These are phyloP conservation scores for Aureobasidium sp. DNA, from an alignment of 2,329 filamentous ascomycete species.

Conservation along the genomic window DNA sequence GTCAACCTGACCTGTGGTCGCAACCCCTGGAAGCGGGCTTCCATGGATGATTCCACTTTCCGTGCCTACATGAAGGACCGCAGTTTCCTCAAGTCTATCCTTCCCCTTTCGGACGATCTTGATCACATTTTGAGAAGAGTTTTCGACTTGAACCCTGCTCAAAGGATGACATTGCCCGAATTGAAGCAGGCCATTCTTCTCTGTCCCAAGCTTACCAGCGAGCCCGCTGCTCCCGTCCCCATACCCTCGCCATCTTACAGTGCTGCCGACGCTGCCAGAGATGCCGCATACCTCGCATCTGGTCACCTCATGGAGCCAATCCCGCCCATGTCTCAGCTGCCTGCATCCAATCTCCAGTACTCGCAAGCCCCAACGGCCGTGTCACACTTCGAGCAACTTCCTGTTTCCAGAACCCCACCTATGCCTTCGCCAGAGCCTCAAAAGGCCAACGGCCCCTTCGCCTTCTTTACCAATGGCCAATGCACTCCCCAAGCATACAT, in stretches of 20 bases:
- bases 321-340: conserved; percentile 17
- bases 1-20: conserved; percentile 96
- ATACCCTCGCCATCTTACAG: conserved; percentile 18
- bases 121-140: conserved; percentile 81
- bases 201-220: conserved; percentile 65
- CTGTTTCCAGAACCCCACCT: conserved; percentile 7
- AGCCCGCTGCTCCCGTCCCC: conserved; percentile 32
- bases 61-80: conserved; percentile 78
- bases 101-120: conserved; percentile 83
- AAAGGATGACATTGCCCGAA: conserved; percentile 74
- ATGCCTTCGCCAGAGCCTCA: conserved; percentile 6
- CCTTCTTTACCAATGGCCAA: conserved; percentile 7
- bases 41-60: conserved; percentile 89
- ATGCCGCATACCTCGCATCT: conserved; percentile 13
- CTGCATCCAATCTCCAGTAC: conserved; percentile 7
- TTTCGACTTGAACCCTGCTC: conserved; percentile 77
- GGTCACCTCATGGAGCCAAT: conserved; percentile 11
- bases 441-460: conserved; percentile 7
- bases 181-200: conserved; percentile 68
- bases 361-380: not conserved
- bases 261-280: conserved; percentile 16
- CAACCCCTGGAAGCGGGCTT: conserved; percentile 98
- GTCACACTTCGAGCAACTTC: conserved; percentile 10
- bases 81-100: conserved; percentile 84
- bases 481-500: conserved; percentile 18